Evolutionary conservation across 1,139 yeast genomes (phyloP), one percentile per base, ranked within the genome.

Genomic region (Saccharomycopsis hybrid): DNA sequence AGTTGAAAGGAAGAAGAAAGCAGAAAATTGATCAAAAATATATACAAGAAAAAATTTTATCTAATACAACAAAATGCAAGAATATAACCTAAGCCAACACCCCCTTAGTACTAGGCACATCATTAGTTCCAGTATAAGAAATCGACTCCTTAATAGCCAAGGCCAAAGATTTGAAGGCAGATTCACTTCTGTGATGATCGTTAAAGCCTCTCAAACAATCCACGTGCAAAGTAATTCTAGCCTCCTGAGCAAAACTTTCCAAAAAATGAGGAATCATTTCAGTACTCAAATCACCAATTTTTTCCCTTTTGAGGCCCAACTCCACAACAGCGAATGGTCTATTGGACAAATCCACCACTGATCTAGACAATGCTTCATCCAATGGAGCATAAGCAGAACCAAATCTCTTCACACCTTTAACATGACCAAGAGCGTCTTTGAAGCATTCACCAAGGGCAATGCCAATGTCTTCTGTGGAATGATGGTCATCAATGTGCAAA

Each of bases 211-310:
- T 74, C 55, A 92, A 65, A 65, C 96, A 87, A 66, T 94, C 98
- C 33, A 92, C 96, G 62, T 92, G 98, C 63, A 92, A 64, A 1
- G 98, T 92, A 47, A 92, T 77, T 52, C 84, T 83, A 1, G 97
- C 96, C 46, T 86, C 85, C 60, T 85, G 89, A 2, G 97, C 96
- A 72, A 92, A 92, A 60, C 95, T 85, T 66, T 89, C 96, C 56
- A 92, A 66, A 43, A 92, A 94, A 66, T 92, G 98, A 30, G 97
- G 97, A 57, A 92, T 85, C 98, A 92, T 92, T 68, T 92, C 98
- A 60, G 94, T 80, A 31, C 92, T 81, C 53, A 92, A 74, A 62
- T 87, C 95, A 47, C 98, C 98, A 57, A 92, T 82, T 65, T 84
- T 88, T 64, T 92, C 98, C 57, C 98, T 77, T 65, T 85, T 85